A percentile compares a stretch with the other conserved stretches of the same genome.
These are phyloP conservation scores for Starmerella gropengiesseri DNA, from an alignment of 805 yeast genomes.

Conservation along the genomic window DNA sequence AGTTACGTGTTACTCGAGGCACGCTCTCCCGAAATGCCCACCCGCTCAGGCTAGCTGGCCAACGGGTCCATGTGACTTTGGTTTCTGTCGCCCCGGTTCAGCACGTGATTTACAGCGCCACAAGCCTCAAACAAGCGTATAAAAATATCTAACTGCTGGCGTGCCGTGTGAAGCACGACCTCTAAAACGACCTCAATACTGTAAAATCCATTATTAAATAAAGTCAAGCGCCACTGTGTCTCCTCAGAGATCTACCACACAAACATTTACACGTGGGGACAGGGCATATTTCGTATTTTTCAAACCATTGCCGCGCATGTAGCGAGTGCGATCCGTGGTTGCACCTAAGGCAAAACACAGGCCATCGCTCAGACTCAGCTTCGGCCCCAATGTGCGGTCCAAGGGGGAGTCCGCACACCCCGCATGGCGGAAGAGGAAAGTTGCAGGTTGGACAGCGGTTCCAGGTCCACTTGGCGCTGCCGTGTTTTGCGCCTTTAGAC, in stretches of 20 bases:
- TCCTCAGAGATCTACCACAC: constrained; percentile 35
- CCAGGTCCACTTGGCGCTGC: constrained; percentile 9
- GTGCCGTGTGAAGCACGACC: neutral
- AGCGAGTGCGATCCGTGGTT: constrained; percentile 92
- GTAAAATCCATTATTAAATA: neutral
- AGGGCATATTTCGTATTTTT: constrained; percentile 77
- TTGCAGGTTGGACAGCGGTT: constrained; percentile 73
- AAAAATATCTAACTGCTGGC: too few species aligned
- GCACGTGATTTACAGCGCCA: too few species aligned
- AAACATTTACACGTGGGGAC: constrained; percentile 85
- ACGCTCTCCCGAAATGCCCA: neutral
- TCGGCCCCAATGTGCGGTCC: constrained; percentile 37
- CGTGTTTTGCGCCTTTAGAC: neutral
- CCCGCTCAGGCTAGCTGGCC: too few species aligned
- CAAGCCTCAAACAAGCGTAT: neutral
- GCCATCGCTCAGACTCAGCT: constrained; percentile 48
- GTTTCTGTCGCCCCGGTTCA: too few species aligned
- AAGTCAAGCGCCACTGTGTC: neutral
- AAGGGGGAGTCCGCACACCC: constrained; percentile 70
- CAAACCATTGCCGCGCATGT: constrained; percentile 94
- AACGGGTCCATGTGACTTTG: too few species aligned
- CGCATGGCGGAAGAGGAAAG: constrained; percentile 77
- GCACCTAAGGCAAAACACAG: constrained; percentile 81
- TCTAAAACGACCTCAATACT: neutral
- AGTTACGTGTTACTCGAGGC: neutral